Base-by-base conservation (phyloP, 2,329 filamentous ascomycete species). In the Monosporascus sp. region DNA sequence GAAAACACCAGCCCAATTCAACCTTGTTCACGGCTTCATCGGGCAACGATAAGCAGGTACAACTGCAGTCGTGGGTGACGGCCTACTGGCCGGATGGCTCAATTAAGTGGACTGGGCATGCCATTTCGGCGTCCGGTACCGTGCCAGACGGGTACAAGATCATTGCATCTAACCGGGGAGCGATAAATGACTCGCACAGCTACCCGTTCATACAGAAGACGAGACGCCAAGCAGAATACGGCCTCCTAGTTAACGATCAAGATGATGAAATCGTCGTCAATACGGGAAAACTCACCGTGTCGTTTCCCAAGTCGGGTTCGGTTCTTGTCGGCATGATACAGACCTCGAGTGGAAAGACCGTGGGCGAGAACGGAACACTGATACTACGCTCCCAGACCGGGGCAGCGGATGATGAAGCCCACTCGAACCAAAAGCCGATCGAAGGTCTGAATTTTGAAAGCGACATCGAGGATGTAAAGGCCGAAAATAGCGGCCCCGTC, bases 31-130 rank as follows among this genome's bases (percentile, higher is more conserved):
- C 64, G 7, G 64, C 70, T 24, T 58, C 59, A 1, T 57, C 58
- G 20, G 64, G 61, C 5, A 61, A 59, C 0, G 61, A 57, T n/a
- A 55, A 59, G 22, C 49, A 62, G 56, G 31, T 73, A 64, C 57
- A 64, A 53, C 36, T 81, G 7, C 76, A 84, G 55, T 80, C 81
- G 0, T 84, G 82, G 81, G 69, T 75, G 3, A 84, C 78, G 1
- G 80, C 76, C 0, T 82, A 80, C 62, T 85, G 82, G 82, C 73
- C 76, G 1, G 82, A 85, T 65, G 79, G 78, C 26, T 83, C 82
- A 0, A 71, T 84, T 51, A 85, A 84, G 61, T 85, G 82, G 82
- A 82, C 78, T 3, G 81, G 74, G 0, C 82, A 85, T 60, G 80
- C 82, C 0, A 69, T 85, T 44, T 65, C 73, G 14, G 74, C 69